These are phyloP conservation scores for Herpomyces periplanetae DNA, from an alignment of 2,329 filamentous ascomycete species.

Conservation along the genomic window DNA sequence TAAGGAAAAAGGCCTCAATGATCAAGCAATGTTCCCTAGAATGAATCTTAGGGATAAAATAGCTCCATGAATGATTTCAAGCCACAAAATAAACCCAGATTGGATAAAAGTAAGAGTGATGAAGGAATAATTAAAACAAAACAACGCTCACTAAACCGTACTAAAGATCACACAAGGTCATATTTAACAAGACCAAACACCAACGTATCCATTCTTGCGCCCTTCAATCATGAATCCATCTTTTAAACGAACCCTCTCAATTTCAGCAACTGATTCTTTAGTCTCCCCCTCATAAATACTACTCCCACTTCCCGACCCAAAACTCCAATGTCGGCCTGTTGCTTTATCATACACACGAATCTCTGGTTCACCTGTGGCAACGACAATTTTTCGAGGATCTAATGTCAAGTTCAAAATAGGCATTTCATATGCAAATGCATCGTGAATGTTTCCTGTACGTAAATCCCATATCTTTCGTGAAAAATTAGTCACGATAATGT, in stretches of 20 bases:
- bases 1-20: no score
- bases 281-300: slow-evolving; percentile 10
- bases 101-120: no score
- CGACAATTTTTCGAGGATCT: slow-evolving; percentile 51
- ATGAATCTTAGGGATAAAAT: no score
- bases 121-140: no score
- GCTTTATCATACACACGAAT: slow-evolving; percentile 96
- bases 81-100: no score
- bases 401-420: slow-evolving; percentile 92
- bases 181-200: no score
- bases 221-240: slow-evolving; percentile 84
- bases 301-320: slow-evolving; percentile 32
- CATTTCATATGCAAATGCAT: slow-evolving; percentile 78
- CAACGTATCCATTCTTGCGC: slow-evolving; percentile 46
- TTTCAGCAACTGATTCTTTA: slow-evolving; percentile 10
- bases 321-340: slow-evolving; percentile 83
- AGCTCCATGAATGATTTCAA: no score
- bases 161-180: no score
- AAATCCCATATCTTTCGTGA: slow-evolving; percentile 94
- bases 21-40: no score
- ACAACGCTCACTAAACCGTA: no score
- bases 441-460: slow-evolving; percentile 67
- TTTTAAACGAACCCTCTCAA: slow-evolving; percentile 58
- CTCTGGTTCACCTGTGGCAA: slow-evolving; percentile 59
- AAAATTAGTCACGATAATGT: slow-evolving; percentile 4